Percentiles rank a stretch among this genome's conserved stretches.
These are phyloP conservation scores for Domatiomyces catenatus DNA, from an alignment of 2,329 filamentous ascomycete species.

Conservation along the genomic window DNA sequence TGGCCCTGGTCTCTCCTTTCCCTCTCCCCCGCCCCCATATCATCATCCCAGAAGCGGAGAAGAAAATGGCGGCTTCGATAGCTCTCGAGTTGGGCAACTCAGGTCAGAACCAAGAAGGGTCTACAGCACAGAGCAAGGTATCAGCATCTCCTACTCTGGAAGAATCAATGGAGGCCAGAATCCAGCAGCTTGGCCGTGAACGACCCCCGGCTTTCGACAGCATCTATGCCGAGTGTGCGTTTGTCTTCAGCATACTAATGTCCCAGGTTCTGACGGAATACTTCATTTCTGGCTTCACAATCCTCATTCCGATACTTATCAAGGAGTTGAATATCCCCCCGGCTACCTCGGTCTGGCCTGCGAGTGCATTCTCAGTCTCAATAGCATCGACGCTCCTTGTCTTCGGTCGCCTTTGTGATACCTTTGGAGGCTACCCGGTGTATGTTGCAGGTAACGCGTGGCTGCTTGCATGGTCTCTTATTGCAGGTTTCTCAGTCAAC, in stretches of 20 bases:
- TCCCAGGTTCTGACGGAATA: slow-evolving; percentile 56
- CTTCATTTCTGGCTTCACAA: slow-evolving; percentile 59
- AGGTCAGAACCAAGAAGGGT: neutral
- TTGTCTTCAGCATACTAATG: slow-evolving; percentile 46
- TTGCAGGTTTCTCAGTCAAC: slow-evolving; percentile 54
- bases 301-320: slow-evolving; percentile 51
- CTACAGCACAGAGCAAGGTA: neutral
- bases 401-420: slow-evolving; percentile 42
- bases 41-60: no score
- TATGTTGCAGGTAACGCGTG: slow-evolving; percentile 47
- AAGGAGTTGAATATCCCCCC: slow-evolving; percentile 49
- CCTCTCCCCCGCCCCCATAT: neutral
- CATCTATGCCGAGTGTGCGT: slow-evolving; percentile 42
- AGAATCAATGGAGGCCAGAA: slow-evolving; percentile 17
- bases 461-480: slow-evolving; percentile 53
- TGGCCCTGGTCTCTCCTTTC: neutral
- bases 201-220: slow-evolving; percentile 42
- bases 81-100: no score
- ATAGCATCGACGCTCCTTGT: slow-evolving; percentile 34
- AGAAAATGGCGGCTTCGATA: neutral
- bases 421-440: slow-evolving; percentile 49
- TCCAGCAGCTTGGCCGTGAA: slow-evolving; percentile 48
- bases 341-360: slow-evolving; percentile 42
- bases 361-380: slow-evolving; percentile 36
- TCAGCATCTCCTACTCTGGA: slow-evolving; percentile 7